These are phyloP conservation scores for Anethum foeniculum DNA, from an alignment of 140 eudicot species.

Conservation along the genomic window DNA sequence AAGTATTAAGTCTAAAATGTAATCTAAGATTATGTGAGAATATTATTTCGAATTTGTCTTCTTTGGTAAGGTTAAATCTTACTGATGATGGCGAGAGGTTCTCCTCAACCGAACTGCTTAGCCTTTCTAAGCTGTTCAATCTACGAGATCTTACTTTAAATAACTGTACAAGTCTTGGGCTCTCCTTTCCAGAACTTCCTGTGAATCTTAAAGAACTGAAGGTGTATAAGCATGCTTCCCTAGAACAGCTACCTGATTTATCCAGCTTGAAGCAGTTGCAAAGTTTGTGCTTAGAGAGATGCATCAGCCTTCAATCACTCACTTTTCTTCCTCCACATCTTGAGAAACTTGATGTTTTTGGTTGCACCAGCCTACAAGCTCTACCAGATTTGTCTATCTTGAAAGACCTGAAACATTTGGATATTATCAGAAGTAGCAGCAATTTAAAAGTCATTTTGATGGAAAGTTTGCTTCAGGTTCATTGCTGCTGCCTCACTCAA, in stretches of 20 bases:
- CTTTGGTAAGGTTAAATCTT: not conserved
- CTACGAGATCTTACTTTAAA: not conserved
- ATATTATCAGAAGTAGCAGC: too few relatives aligned
- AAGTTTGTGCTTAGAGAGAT: not conserved
- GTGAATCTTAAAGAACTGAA: not conserved
- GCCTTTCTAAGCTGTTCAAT: not conserved
- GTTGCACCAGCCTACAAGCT: not conserved
- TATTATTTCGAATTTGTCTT: not conserved
- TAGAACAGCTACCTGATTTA: not conserved
- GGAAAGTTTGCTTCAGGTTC: too few relatives aligned
- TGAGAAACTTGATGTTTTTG: not conserved
- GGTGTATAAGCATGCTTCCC: not conserved
- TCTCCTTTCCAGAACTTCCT: not conserved
- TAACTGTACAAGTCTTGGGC: not conserved
- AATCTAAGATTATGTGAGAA: not conserved
- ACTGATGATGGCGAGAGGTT: not conserved
- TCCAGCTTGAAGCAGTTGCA: too few relatives aligned
- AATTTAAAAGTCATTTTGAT: too few relatives aligned
- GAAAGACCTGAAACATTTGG: too few relatives aligned
- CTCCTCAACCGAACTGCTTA: not conserved
- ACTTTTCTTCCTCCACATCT: not conserved
- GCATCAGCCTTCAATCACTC: not conserved
- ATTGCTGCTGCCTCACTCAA: too few relatives aligned
- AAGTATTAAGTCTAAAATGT: not conserved
- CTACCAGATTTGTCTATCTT: too few relatives aligned